Evolutionary conservation across 1,139 yeast species (phyloP).

Genomic region (Arxiozyma slooffiae): DNA sequence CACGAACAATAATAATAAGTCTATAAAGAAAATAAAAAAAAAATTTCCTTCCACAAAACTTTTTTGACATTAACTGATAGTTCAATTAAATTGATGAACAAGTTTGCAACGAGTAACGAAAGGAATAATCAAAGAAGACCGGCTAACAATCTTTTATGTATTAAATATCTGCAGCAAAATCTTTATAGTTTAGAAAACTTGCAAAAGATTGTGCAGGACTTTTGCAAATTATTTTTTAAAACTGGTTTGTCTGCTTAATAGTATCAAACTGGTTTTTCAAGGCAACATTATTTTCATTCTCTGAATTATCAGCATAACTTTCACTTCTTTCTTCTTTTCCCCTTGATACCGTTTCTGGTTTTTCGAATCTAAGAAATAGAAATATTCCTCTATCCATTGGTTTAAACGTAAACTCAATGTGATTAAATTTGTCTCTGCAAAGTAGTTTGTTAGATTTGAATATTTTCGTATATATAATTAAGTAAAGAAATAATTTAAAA

Average conservation of each 20-base stretch:
- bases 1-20: too few species aligned
- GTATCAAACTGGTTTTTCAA: neutral
- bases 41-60: too few species aligned
- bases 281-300: neutral
- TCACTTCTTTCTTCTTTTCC: neutral
- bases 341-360: constrained; percentile 3
- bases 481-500: constrained; percentile 28
- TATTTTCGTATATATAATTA: constrained; percentile 25
- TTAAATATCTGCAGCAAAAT: constrained; percentile 24
- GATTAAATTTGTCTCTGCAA: constrained; percentile 28
- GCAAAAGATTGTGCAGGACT: constrained; percentile 21
- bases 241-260: neutral
- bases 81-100: neutral
- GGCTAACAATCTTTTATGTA: neutral
- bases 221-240: constrained; percentile 5
- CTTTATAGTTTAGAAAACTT: constrained; percentile 21
- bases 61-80: neutral
- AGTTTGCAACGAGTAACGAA: neutral
- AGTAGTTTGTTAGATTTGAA: constrained; percentile 23
- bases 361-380: constrained; percentile 11
- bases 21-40: too few species aligned
- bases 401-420: constrained; percentile 26
- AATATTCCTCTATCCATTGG: constrained; percentile 26
- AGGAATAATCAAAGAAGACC: neutral
- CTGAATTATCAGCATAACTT: neutral